These are phyloP conservation scores for Gymnopus androsaceus DNA, from an alignment of 1,284 basidiomycete genomes.

Conservation along the genomic window DNA sequence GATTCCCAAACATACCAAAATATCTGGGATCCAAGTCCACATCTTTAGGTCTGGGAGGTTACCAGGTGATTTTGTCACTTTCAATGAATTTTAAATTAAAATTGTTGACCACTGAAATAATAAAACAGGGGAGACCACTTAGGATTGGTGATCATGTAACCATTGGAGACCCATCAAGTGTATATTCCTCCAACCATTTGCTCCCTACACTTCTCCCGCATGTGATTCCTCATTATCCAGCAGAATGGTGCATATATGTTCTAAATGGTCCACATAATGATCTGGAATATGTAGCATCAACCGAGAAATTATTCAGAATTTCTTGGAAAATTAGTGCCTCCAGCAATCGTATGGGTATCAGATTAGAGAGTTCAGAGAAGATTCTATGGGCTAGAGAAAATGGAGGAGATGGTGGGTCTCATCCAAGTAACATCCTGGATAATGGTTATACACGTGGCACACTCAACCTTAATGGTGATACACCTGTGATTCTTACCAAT, in stretches of 20 bases:
- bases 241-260: constrained; percentile 54
- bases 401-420: constrained; percentile 72
- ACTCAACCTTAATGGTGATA: constrained; percentile 72
- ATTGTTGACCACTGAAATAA: neutral
- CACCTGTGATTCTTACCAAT: constrained; percentile 64
- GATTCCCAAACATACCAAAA: constrained; percentile 57
- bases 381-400: constrained; percentile 60
- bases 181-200: constrained; percentile 18
- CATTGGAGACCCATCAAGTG: constrained; percentile 39
- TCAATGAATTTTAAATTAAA: neutral
- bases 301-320: constrained; percentile 50
- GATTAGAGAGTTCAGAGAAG: constrained; percentile 46
- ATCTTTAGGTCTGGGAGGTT: constrained; percentile 62
- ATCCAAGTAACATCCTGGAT: constrained; percentile 73
- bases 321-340: constrained; percentile 58
- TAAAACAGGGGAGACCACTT: constrained; percentile 47
- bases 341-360: constrained; percentile 64
- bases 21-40: constrained; percentile 69
- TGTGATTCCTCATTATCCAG: constrained; percentile 47
- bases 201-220: constrained; percentile 21
- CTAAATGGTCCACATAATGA: constrained; percentile 69
- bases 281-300: constrained; percentile 51
- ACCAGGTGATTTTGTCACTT: constrained; percentile 42
- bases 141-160: constrained; percentile 46
- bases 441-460: constrained; percentile 65